These are phyloP conservation scores for Actinidia arguta DNA, from an alignment of 179 eudicot species.

Conservation along the genomic window DNA sequence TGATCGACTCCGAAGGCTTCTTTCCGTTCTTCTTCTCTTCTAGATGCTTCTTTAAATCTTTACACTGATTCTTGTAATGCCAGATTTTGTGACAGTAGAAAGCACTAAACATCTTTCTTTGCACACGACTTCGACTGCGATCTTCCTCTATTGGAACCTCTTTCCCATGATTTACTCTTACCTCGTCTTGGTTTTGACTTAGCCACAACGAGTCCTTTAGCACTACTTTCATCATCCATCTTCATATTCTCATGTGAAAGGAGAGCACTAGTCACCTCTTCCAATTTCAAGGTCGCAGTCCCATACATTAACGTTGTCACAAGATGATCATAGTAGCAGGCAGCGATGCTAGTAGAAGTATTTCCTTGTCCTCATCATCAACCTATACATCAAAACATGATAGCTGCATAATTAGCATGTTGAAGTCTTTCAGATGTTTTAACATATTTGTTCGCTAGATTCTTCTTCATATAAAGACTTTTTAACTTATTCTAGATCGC, in stretches of 20 bases:
- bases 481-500: neutral
- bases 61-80: neutral
- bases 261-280: neutral
- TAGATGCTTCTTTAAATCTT: neutral
- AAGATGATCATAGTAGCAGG: neutral
- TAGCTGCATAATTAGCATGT: neutral
- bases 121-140: neutral
- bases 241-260: neutral
- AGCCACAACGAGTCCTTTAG: neutral
- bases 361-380: neutral
- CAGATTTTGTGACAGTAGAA: neutral
- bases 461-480: neutral
- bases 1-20: neutral
- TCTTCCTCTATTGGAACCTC: neutral
- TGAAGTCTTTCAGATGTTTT: neutral
- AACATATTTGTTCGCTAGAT: neutral
- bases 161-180: neutral
- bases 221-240: neutral
- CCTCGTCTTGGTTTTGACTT: neutral
- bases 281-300: neutral
- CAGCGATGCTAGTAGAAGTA: neutral
- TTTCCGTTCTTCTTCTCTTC: neutral
- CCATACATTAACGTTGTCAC: neutral
- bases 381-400: neutral
- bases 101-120: neutral